phyloP scores from a whole-genome alignment of 208 protist species.

The Trichomonas gallinae region DNA sequence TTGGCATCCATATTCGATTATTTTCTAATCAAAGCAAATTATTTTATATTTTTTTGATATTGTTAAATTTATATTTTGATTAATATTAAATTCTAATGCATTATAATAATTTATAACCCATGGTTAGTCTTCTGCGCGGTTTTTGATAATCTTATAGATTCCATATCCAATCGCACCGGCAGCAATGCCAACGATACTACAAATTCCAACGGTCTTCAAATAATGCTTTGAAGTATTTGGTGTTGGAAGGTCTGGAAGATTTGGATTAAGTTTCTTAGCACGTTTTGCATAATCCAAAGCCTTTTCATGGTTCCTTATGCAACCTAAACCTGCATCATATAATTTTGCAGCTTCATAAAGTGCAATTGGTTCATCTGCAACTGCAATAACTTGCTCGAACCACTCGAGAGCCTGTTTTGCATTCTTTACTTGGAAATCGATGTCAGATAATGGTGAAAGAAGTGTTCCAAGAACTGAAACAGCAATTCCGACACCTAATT shows the following conservation, averaged over 20 bases:
- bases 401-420: neutral
- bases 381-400: neutral
- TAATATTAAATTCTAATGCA: too few species aligned
- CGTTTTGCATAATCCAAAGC: neutral
- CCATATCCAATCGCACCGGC: neutral
- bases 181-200: neutral
- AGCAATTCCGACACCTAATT: neutral
- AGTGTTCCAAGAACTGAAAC: neutral
- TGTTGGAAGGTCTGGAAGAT: neutral
- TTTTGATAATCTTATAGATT: neutral
- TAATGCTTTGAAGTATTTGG: neutral
- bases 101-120: too few species aligned
- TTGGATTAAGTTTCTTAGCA: neutral
- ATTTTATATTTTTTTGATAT: too few species aligned
- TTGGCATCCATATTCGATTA: too few species aligned
- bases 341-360: neutral
- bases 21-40: too few species aligned
- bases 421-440: neutral
- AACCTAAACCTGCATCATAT: neutral
- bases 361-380: neutral
- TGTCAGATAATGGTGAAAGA: neutral
- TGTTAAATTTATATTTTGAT: too few species aligned
- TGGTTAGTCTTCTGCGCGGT: neutral
- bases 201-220: neutral
- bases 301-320: neutral